Base-by-base conservation (phyloP, 768 basidiomycete species). In the Suillus clintonianus region DNA sequence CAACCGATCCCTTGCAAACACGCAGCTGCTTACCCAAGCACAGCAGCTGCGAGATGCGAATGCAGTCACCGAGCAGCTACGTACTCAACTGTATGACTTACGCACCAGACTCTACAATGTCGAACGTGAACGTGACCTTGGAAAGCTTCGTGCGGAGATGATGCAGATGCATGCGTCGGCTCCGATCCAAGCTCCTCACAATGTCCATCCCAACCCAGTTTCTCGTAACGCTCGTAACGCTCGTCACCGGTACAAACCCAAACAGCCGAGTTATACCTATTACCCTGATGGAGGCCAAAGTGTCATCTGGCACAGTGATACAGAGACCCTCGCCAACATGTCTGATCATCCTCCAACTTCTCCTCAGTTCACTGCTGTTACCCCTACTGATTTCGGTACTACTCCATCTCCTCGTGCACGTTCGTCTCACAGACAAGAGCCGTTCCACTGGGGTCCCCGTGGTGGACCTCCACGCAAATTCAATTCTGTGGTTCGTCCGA, bases 11-110 rank as follows among this genome's bases (percentile, higher is more conserved):
- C 61, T 77, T 47, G 70, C 71, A 19, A 71, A 61, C 48, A 70
- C 67, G 0, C 76, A 78, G 47, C 32, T 71, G 17, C 58, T 72
- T 24, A 65, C 68, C 10, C 37, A 75, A 15, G 64, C 67, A 3
- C 67, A 71, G 36, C 74, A 76, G 58, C 69, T 76, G 32, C 63
- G 68, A 27, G 71, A 76, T 53, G 34, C 67, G 13, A 69, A 73
- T 22, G 55, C 64, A 7, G 64, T 63, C 2, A 64, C 67, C 55
- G 66, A 75, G 17, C 57, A 54, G 24, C 68, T 76, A 13, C 67
- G 67, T 30, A 60, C 63, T 22, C 51, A 67, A 13, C 59, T 74
- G 41, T 56, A 58, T 37, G 51, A 43, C 19, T 43, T 43, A 14
- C 19, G 14, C 2, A 43, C 42, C 17, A 43, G 42, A 43, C 42